phyloP scores from a whole-genome alignment of 179 eudicot genomes.

The Patellifolia procumbens region DNA sequence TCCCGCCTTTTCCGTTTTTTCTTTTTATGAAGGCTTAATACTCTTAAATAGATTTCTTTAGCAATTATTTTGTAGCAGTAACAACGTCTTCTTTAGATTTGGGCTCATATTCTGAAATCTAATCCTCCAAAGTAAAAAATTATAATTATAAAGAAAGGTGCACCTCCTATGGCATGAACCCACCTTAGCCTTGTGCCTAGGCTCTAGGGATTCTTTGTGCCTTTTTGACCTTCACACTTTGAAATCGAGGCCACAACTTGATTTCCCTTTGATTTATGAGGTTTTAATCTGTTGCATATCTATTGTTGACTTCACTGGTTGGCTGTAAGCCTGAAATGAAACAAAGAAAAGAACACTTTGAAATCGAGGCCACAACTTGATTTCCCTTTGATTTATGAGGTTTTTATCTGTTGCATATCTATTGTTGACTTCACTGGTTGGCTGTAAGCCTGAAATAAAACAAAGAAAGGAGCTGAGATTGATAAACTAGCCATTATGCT shows the following conservation, averaged over 20 bases:
- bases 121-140: too few species aligned
- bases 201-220: too few species aligned
- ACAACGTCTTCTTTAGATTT: too few species aligned
- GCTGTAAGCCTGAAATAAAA: neutral
- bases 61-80: too few species aligned
- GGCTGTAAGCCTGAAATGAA: neutral
- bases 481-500: neutral
- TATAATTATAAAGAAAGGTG: too few species aligned
- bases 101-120: too few species aligned
- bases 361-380: neutral
- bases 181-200: too few species aligned
- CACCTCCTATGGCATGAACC: too few species aligned
- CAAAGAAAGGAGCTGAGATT: neutral
- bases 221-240: too few species aligned
- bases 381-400: neutral
- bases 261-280: neutral
- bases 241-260: neutral
- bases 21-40: too few species aligned
- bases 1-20: too few species aligned
- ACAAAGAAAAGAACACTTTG: neutral
- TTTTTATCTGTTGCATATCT: neutral
- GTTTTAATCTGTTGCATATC: neutral
- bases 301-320: neutral
- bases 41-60: too few species aligned
- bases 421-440: neutral